Percentiles rank a stretch among this genome's conserved stretches.
phyloP scores from a whole-genome alignment of 1,284 basidiomycete genomes.

The Abortiporus biennis region DNA sequence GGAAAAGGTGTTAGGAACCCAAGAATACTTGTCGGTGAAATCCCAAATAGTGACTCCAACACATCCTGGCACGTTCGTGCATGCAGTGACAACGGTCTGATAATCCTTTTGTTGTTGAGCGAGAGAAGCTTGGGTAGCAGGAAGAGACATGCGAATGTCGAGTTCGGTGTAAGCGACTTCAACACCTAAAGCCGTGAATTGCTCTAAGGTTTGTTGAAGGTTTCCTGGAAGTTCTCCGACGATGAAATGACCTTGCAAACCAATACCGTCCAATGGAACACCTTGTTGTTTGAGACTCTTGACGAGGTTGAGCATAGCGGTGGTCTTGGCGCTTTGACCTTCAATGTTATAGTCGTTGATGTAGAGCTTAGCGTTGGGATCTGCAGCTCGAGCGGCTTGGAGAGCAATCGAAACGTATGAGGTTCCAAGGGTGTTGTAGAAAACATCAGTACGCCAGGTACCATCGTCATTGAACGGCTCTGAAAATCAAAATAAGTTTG shows the following conservation, averaged over 20 bases:
- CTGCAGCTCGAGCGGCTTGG: slow-evolving; percentile 36
- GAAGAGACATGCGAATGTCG: slow-evolving; percentile 46
- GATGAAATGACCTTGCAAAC: slow-evolving; percentile 45
- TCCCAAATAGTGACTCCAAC: slow-evolving; percentile 48
- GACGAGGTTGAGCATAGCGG: slow-evolving; percentile 39
- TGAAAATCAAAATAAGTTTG: slow-evolving; percentile 5
- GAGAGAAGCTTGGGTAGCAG: slow-evolving; percentile 38
- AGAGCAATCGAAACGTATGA: slow-evolving; percentile 39
- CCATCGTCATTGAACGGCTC: slow-evolving; percentile 58
- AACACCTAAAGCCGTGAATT: slow-evolving; percentile 42
- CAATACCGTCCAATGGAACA: slow-evolving; percentile 44
- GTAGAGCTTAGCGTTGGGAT: slow-evolving; percentile 32
- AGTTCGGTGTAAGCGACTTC: slow-evolving; percentile 53
- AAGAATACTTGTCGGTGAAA: slow-evolving; percentile 38
- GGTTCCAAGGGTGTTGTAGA: slow-evolving; percentile 39
- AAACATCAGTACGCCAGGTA: slow-evolving; percentile 40
- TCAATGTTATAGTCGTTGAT: slow-evolving; percentile 53
- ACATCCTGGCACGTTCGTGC: slow-evolving; percentile 34
- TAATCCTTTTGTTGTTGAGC: slow-evolving; percentile 45
- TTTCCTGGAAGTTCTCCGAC: slow-evolving; percentile 37
- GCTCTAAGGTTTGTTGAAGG: slow-evolving; percentile 34
- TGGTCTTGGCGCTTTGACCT: slow-evolving; percentile 33
- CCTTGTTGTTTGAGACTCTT: slow-evolving; percentile 32
- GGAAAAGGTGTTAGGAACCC: slow-evolving; percentile 29
- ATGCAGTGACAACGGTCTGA: slow-evolving; percentile 37